Evolutionary conservation across 768 basidiomycete species (phyloP).

Genomic region (Boletus coccyginus): DNA sequence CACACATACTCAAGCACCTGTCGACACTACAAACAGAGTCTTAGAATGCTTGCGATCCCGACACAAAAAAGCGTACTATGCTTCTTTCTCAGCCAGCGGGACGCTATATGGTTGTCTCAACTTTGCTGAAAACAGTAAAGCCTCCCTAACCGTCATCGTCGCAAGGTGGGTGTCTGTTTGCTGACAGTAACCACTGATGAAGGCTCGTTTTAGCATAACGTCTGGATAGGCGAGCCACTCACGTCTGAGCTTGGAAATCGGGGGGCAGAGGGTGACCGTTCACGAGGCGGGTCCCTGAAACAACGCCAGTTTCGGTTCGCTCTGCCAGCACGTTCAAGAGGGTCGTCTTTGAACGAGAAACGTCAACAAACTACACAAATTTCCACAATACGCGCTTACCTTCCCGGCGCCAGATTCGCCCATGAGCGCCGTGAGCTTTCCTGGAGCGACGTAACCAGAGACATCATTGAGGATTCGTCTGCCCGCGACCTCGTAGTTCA

Average conservation of each 20-base stretch:
- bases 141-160: conserved; percentile 76
- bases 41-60: neutral
- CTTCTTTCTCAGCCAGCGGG: conserved; percentile 68
- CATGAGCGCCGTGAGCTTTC: conserved; percentile 78
- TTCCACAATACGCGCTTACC: conserved; percentile 15
- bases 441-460: conserved; percentile 78
- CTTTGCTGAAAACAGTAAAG: conserved; percentile 74
- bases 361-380: too few relatives aligned
- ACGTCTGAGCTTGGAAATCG: conserved; percentile 59
- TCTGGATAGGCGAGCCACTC: neutral
- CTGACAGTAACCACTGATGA: conserved; percentile 75
- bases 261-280: conserved; percentile 42
- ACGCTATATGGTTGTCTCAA: conserved; percentile 72
- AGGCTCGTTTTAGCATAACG: neutral
- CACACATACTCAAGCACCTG: conserved; percentile 58
- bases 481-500: conserved; percentile 65
- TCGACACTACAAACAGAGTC: conserved; percentile 42
- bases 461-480: conserved; percentile 64
- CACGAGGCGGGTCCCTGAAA: conserved; percentile 44
- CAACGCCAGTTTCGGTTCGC: conserved; percentile 36
- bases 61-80: conserved; percentile 51
- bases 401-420: conserved; percentile 56
- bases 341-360: conserved; percentile 37
- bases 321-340: conserved; percentile 47
- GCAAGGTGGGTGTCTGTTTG: conserved; percentile 81